phyloP scores from a whole-genome alignment of 306 rosid species.

The Parietaria judaica region DNA sequence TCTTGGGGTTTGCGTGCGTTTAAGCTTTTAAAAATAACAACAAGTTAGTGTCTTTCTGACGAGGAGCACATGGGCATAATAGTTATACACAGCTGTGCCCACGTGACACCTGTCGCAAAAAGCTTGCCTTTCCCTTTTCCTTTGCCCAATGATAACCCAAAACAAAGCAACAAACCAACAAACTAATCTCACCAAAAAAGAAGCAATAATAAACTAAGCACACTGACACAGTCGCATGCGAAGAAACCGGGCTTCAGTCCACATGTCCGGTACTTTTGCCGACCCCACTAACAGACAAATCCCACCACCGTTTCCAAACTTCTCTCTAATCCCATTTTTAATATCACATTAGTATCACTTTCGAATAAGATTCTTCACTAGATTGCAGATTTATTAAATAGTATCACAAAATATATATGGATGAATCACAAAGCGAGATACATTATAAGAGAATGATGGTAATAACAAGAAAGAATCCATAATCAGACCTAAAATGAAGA shows the following conservation, averaged over 20 bases:
- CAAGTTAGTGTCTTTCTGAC: background rate
- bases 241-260: background rate
- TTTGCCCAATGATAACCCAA: background rate
- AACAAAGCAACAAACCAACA: background rate
- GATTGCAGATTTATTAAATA: too few relatives aligned
- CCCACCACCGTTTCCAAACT: background rate
- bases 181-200: background rate
- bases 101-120: conserved; percentile 7
- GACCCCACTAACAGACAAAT: conserved; percentile 3
- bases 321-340: too few relatives aligned
- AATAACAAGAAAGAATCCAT: conserved; percentile 8
- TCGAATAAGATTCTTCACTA: too few relatives aligned
- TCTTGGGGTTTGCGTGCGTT: too few relatives aligned
- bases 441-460: background rate
- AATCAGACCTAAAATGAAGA: background rate
- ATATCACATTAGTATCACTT: too few relatives aligned
- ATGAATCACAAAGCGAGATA: background rate
- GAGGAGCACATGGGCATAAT: conserved; percentile 9
- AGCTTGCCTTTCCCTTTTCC: background rate
- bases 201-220: background rate
- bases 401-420: too few relatives aligned
- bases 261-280: background rate
- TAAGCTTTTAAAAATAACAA: too few relatives aligned
- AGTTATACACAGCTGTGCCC: conserved; percentile 11
- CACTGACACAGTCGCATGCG: background rate